Evolutionary conservation across 495 filamentous ascomycete species (phyloP), one percentile per base, ranked within the genome.

Genomic region (Penicillium nucicola): DNA sequence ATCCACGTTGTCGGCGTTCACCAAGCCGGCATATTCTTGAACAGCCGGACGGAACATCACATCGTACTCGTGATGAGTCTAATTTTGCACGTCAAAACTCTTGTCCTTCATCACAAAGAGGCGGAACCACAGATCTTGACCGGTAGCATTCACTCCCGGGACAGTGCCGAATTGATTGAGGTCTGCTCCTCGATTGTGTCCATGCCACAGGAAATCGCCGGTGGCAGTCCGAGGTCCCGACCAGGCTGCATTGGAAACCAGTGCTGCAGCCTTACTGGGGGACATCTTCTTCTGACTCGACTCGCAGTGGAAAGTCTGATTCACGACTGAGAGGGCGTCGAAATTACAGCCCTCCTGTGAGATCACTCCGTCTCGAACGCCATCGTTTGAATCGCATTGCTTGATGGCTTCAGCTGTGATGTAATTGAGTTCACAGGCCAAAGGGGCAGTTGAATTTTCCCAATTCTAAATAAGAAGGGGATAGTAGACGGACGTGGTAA

Each of bases 351-450:
- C 55, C 61, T 81, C 84, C n/a, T 67, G 52, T 43, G 76, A 77
- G 52, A 87, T 77, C 48, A 86, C 80, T 33, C 68, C 76, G 59
- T 86, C 84, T 0, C 57, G 51, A 9, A 78, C 56, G 3, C 82
- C 82, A 59, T 86, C 84, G 19, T 74, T 55, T 5, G 43, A 51
- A 56, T 86, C 83, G 52, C 75, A 62, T 18, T 11, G 4, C 56
- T 58, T 1, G 61, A 58, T 40, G 77, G 76, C 60, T 12, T 71
- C 72, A 8, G 74, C 60, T 0, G 61, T 55, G 22, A 74, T 55
- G 11, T 68, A 60, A 25, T 85, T 77, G 34, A 79, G 72, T 30
- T 72, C 69, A 4, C 67, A 54, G 7, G 65, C 63, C 12, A 61
- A 52, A 14, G 64, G 64, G 3, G 33, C 15, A 13, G 5, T 35